These are phyloP conservation scores for Cryphonectria nitschkei DNA, from an alignment of 2,329 filamentous ascomycete species.

Conservation along the genomic window DNA sequence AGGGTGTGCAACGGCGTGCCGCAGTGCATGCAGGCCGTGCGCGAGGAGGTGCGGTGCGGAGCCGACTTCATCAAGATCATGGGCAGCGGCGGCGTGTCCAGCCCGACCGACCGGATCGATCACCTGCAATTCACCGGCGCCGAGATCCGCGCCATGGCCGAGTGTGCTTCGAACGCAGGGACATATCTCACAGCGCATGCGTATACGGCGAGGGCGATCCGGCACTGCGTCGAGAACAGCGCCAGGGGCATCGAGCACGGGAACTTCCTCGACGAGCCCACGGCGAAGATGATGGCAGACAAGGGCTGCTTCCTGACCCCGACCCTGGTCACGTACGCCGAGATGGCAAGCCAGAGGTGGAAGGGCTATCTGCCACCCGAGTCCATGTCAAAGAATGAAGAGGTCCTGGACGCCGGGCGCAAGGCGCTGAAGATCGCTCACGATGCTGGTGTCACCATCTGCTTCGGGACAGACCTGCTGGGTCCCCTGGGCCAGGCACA, in stretches of 20 bases:
- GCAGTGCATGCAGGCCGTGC: constrained; percentile 51
- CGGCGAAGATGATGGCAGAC: constrained; percentile 51
- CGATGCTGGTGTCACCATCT: constrained; percentile 56
- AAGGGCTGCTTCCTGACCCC: constrained; percentile 54
- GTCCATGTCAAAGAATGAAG: constrained; percentile 49
- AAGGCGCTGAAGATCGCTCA: constrained; percentile 48
- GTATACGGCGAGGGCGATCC: constrained; percentile 54
- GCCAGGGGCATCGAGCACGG: constrained; percentile 53
- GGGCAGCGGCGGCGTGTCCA: constrained; percentile 55
- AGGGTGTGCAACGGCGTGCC: constrained; percentile 52
- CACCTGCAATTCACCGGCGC: constrained; percentile 56
- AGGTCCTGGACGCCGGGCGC: constrained; percentile 51
- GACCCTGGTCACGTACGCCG: constrained; percentile 53
- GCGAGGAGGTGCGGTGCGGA: constrained; percentile 55
- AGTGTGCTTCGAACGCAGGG: constrained; percentile 48
- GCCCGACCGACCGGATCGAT: constrained; percentile 53
- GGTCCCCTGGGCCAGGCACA: constrained; percentile 54
- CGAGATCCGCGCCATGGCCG: constrained; percentile 56
- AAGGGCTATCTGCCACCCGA: constrained; percentile 45
- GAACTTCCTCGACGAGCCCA: constrained; percentile 43
- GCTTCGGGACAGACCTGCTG: constrained; percentile 58
- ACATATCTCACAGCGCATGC: constrained; percentile 59
- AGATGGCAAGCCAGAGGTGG: constrained; percentile 48
- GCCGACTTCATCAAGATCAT: constrained; percentile 63
- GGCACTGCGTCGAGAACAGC: constrained; percentile 54